phyloP scores from a whole-genome alignment of 2,329 filamentous ascomycete species.

The Gaeumannomyces sp. region DNA sequence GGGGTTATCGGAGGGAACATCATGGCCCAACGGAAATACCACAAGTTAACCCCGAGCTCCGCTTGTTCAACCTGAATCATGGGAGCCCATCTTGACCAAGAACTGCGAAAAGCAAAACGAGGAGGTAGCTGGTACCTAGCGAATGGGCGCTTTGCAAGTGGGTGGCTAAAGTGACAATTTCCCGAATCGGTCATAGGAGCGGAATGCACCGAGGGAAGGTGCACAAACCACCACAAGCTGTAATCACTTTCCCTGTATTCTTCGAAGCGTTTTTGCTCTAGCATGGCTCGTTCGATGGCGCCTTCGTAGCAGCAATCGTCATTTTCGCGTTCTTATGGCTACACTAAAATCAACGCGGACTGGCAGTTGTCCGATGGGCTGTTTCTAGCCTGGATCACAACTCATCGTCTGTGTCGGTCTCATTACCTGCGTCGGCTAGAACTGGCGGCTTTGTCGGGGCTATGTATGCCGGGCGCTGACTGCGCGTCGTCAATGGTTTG shows the following conservation, averaged over 20 bases:
- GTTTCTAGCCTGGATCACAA: conserved; percentile 27
- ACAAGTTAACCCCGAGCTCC: background rate
- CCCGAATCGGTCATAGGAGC: no score
- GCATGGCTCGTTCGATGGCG: no score
- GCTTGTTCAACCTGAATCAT: background rate
- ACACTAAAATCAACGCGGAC: background rate
- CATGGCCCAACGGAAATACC: background rate
- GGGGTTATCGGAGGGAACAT: background rate
- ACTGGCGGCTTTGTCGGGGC: conserved; percentile 12
- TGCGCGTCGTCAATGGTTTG: conserved; percentile 11
- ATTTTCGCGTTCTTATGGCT: background rate
- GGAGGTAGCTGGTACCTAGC: no score
- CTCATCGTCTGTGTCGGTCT: conserved; percentile 53
- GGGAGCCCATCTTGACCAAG: no score
- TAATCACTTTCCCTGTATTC: no score
- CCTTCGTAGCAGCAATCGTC: background rate
- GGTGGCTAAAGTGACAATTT: no score
- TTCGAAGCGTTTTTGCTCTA: no score
- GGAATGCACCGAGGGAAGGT: no score
- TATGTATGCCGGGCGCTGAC: conserved; percentile 7
- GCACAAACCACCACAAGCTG: no score
- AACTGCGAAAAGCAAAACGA: background rate
- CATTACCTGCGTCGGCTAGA: conserved; percentile 29
- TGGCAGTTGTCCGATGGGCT: background rate
- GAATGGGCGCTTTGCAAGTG: no score